Percentiles rank a stretch among this genome's conserved stretches.
These are phyloP conservation scores for Fragaria ananassa DNA, from an alignment of 306 rosid species.

Conservation along the genomic window DNA sequence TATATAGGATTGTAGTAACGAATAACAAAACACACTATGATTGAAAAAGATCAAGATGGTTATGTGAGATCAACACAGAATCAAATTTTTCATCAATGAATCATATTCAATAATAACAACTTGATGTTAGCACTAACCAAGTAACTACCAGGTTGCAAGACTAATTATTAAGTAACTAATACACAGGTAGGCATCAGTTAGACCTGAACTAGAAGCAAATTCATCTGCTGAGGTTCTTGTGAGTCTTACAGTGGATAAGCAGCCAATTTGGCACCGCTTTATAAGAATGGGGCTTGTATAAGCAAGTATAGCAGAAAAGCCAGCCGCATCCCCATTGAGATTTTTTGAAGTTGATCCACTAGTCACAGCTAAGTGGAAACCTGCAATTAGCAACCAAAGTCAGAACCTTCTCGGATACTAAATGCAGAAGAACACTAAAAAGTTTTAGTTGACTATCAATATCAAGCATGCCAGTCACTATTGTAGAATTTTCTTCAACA, in stretches of 20 bases:
- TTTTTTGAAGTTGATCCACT: not conserved
- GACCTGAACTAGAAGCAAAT: not conserved
- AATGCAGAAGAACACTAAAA: not conserved
- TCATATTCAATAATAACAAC: not conserved
- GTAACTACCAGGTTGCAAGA: not conserved
- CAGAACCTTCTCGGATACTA: not conserved
- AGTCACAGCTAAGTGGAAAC: not conserved
- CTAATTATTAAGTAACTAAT: not conserved
- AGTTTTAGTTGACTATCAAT: not conserved
- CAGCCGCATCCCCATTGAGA: constrained; percentile 8
- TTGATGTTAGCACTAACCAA: not conserved
- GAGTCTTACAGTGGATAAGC: not conserved
- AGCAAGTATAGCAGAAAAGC: not conserved
- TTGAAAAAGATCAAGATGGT: not conserved
- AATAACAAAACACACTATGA: not conserved
- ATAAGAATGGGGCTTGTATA: not conserved
- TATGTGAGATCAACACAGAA: not conserved
- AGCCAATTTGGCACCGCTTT: not conserved
- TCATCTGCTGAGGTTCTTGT: not conserved
- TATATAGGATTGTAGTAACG: not conserved
- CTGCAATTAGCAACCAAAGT: constrained; percentile 14
- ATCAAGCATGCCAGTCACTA: not conserved
- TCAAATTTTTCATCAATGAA: not conserved
- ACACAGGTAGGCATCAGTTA: not conserved
- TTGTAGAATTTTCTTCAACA: not conserved